Evolutionary conservation across 2,329 filamentous ascomycete species (phyloP), one percentile per base, ranked within the genome.

Genomic region (Diaporthe humulicola): DNA sequence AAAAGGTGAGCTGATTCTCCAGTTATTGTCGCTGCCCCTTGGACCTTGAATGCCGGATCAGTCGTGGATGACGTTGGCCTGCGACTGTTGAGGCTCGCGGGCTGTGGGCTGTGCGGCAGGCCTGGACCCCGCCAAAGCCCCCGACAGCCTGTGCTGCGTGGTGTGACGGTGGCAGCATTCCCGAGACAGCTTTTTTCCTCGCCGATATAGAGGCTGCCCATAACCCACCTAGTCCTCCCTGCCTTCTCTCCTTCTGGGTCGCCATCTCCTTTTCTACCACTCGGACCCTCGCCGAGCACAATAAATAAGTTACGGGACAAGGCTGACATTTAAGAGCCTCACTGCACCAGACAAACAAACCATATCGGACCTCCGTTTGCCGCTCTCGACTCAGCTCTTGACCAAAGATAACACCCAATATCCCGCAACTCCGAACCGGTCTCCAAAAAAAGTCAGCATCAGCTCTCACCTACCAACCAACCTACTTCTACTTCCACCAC

Each of bases 111-210:
- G 17, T 64, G 33, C 60, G 28, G 70, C 57, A 52, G 70, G 45
- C 50, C 70, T 64, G 42, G 40, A 60, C 69, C 54, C 69, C 57
- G 54, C 69, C 69, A 72, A 72, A 64, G 36, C n/a, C 33, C 70
- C 70, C 33, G 57, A 36, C 48, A 54, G 48, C 64, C 22, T 69
- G 14, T 54, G 57, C 36, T 57, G 70, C 42, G 70, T 72, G 70
- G 70, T 72, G 70, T 72, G 70, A 72, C 45, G 57, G 70, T 72
- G 70, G 70, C 45, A 72, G 70, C 70, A 72, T 72, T 45, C 57
- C 74, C 74, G 48, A 73, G 36, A 50, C 66, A 76, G 74, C 73
- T 76, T 74, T 76, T 76, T 76, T 58, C 73, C 48, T 76, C 74
- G 74, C 72, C 52, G 52, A 70, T 72, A 76, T 58, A 69, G 25